A percentile compares a stretch with the other conserved stretches of the same genome.
These are phyloP conservation scores for Dillenia turbinata DNA, from an alignment of 164 flowering plant genomes.

Conservation along the genomic window DNA sequence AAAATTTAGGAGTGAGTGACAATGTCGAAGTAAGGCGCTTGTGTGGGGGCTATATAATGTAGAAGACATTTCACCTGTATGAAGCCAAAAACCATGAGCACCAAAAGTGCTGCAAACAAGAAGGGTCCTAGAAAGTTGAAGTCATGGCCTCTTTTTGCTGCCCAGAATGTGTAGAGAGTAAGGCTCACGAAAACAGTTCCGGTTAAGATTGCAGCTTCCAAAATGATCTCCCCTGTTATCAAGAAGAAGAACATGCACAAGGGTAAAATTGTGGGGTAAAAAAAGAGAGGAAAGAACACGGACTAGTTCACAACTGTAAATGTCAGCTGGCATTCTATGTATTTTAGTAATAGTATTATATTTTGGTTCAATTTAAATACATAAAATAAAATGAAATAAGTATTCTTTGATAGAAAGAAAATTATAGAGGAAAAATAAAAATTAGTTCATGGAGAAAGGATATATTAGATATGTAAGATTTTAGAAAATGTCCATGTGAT, in stretches of 20 bases:
- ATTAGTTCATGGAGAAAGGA: too few relatives aligned
- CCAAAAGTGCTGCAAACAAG: constrained; percentile 27
- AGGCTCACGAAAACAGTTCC: constrained; percentile 35
- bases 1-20: neutral
- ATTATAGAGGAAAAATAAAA: too few relatives aligned
- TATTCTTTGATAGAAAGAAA: neutral
- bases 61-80: constrained; percentile 27
- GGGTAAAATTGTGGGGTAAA: neutral
- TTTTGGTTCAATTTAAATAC: neutral
- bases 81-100: constrained; percentile 26
- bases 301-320: too few relatives aligned
- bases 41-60: too few relatives aligned
- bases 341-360: too few relatives aligned
- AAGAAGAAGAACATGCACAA: neutral
- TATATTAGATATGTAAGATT: too few relatives aligned
- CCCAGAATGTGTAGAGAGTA: constrained; percentile 58
- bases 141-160: constrained; percentile 43
- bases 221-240: constrained; percentile 32
- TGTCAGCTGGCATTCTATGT: too few relatives aligned
- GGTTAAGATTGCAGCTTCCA: constrained; percentile 37
- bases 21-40: neutral
- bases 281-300: too few relatives aligned
- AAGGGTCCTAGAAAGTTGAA: constrained; percentile 54
- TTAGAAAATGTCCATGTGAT: too few relatives aligned
- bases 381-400: neutral